phyloP scores from a whole-genome alignment of 2,329 filamentous ascomycete species.

The Dactylellina leptospora region DNA sequence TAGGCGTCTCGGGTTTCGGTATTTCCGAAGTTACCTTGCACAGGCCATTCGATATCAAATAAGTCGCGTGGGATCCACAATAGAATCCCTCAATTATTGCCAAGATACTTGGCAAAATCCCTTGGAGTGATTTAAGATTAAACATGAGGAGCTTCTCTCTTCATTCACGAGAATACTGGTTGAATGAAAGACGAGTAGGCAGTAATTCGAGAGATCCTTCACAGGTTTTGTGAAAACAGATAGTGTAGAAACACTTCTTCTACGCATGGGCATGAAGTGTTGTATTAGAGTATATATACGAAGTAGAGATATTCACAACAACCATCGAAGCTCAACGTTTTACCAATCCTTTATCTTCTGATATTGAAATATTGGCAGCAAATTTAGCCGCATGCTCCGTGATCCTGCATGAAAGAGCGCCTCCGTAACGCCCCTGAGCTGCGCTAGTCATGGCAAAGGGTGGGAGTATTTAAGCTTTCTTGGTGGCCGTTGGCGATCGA shows the following conservation, averaged over 20 bases:
- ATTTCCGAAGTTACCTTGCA: not conserved
- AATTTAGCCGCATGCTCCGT: not conserved
- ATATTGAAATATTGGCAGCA: slow-evolving; percentile 10
- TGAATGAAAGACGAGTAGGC: not conserved
- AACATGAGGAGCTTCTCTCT: not conserved
- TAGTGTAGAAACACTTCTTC: not conserved
- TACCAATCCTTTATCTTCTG: not conserved
- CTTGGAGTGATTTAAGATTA: not conserved
- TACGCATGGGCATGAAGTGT: not conserved
- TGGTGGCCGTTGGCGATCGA: slow-evolving; percentile 22
- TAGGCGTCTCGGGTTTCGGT: not conserved
- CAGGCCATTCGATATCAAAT: not conserved
- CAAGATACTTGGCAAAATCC: slow-evolving; percentile 16
- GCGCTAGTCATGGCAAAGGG: slow-evolving; percentile 13
- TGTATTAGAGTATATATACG: not conserved
- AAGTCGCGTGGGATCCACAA: not conserved
- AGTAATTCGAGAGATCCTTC: no score
- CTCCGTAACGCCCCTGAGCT: slow-evolving; percentile 13
- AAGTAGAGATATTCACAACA: not conserved
- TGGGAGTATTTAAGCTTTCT: slow-evolving; percentile 36
- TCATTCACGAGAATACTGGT: not conserved
- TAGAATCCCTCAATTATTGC: slow-evolving; percentile 26
- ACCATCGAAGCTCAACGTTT: not conserved
- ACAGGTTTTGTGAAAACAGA: not conserved
- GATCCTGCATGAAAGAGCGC: slow-evolving; percentile 6